Percentiles rank a stretch among this genome's conserved stretches.
Evolutionary conservation across 1,284 basidiomycete genomes (phyloP).

Genomic region (Inonotus hispidus): DNA sequence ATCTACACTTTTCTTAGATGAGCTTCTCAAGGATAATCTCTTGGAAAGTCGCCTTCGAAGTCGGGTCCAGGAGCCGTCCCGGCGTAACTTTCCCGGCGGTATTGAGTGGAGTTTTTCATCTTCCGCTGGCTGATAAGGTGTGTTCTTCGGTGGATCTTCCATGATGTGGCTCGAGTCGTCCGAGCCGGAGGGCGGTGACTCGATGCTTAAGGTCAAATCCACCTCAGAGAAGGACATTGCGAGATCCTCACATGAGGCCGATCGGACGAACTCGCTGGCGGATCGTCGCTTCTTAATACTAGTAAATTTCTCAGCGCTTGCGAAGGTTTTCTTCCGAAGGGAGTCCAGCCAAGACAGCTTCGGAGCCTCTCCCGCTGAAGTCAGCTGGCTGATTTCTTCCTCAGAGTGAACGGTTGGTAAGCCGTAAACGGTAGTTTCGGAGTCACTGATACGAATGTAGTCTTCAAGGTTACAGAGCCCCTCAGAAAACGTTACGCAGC

Average conservation of each 20-base stretch:
- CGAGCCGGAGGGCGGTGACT: background rate
- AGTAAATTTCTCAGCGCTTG: background rate
- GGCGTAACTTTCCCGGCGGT: background rate
- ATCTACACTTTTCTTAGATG: background rate
- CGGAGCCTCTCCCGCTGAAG: background rate
- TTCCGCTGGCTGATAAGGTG: background rate
- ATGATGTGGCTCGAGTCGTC: background rate
- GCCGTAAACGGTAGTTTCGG: background rate
- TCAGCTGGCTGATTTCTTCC: background rate
- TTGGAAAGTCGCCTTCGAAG: slow-evolving; percentile 1
- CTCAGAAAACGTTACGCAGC: slow-evolving; percentile 14
- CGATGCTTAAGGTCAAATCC: background rate
- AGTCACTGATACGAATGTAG: slow-evolving; percentile 1
- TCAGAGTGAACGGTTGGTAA: background rate
- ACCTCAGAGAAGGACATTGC: background rate
- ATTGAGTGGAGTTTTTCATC: background rate
- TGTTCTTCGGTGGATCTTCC: background rate
- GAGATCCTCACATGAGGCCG: background rate
- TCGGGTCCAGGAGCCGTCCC: slow-evolving; percentile 8
- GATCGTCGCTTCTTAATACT: background rate
- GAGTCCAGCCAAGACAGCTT: slow-evolving; percentile 5
- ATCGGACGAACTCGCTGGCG: background rate
- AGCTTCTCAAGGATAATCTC: background rate
- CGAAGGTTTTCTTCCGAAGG: background rate
- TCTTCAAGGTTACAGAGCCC: slow-evolving; percentile 15